These are phyloP conservation scores for Dioszegia crocea DNA, from an alignment of 768 basidiomycete genomes.

Conservation along the genomic window DNA sequence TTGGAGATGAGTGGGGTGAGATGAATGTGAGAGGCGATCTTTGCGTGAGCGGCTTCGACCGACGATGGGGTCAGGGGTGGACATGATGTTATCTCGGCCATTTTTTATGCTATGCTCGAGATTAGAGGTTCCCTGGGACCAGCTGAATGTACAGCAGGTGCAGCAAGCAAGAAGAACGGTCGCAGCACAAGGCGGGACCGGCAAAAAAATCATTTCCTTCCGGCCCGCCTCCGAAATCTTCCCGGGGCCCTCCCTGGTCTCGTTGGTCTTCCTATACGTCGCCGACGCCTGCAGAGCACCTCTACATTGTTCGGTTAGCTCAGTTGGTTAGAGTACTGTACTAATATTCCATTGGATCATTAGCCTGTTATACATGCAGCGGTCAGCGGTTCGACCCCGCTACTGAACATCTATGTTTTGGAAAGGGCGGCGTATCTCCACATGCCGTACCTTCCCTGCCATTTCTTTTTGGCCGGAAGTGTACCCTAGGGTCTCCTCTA, in stretches of 20 bases:
- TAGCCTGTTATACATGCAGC: slow-evolving; percentile 14
- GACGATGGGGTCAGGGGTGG: slow-evolving; percentile 23
- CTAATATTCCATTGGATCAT: slow-evolving; percentile 21
- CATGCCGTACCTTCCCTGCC: too few relatives aligned
- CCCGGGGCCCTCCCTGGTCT: too few relatives aligned
- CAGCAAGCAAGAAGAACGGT: not conserved
- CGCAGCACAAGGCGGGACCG: not conserved
- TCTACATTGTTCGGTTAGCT: not conserved
- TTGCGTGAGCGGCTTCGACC: slow-evolving; percentile 18
- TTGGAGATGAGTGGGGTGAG: slow-evolving; percentile 30
- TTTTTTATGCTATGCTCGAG: not conserved
- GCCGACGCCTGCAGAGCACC: too few relatives aligned
- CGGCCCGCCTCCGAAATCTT: too few relatives aligned
- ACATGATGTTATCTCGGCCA: slow-evolving; percentile 20
- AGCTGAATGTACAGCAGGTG: not conserved
- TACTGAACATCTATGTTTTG: slow-evolving; percentile 17
- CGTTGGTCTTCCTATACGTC: too few relatives aligned
- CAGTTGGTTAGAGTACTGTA: slow-evolving; percentile 8
- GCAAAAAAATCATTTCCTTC: too few relatives aligned
- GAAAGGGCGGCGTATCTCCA: too few relatives aligned
- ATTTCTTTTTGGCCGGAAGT: too few relatives aligned
- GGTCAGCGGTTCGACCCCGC: slow-evolving; percentile 27
- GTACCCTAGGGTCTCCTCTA: too few relatives aligned
- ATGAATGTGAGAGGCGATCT: slow-evolving; percentile 28
- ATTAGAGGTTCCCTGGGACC: not conserved